phyloP scores from a whole-genome alignment of 2,329 filamentous ascomycete species.

The Penicillium sclerotigenum region DNA sequence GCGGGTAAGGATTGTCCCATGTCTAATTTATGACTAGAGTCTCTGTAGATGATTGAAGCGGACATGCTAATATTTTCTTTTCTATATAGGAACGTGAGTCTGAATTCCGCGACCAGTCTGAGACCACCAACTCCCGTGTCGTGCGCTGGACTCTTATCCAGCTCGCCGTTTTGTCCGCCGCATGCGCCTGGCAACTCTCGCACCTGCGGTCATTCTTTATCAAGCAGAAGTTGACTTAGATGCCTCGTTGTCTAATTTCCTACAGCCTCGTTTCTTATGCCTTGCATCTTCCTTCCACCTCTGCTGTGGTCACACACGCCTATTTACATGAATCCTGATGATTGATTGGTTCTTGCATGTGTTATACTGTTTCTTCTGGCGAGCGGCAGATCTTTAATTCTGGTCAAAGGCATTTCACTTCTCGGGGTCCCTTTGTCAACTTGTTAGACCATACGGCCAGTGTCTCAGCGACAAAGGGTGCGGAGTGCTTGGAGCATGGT shows the following conservation, averaged over 20 bases:
- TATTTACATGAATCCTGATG: constrained; percentile 16
- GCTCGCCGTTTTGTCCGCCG: constrained; percentile 74
- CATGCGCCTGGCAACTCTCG: constrained; percentile 95
- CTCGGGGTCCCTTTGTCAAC: neutral
- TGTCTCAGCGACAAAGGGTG: constrained; percentile 11
- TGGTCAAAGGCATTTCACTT: neutral
- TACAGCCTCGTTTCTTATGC: constrained; percentile 11
- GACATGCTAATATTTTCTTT: neutral
- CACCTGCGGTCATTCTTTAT: constrained; percentile 98
- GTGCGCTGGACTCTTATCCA: constrained; percentile 94
- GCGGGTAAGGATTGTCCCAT: constrained; percentile 56
- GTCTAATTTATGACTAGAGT: neutral
- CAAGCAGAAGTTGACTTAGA: constrained; percentile 96
- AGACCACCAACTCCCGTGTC: constrained; percentile 85
- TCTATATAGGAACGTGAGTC: constrained; percentile 81
- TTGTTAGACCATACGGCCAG: neutral
- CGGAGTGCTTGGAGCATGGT: constrained; percentile 16
- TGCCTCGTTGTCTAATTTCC: constrained; percentile 14
- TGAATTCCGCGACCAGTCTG: constrained; percentile 96
- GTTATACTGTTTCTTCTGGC: constrained; percentile 1
- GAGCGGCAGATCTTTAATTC: neutral
- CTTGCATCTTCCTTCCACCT: constrained; percentile 21
- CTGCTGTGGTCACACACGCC: constrained; percentile 9
- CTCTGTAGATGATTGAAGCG: neutral
- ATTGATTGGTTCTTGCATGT: constrained; percentile 10